Conservation (phyloP, 139 green algal species). For the Coelastrella sp. region DNA sequence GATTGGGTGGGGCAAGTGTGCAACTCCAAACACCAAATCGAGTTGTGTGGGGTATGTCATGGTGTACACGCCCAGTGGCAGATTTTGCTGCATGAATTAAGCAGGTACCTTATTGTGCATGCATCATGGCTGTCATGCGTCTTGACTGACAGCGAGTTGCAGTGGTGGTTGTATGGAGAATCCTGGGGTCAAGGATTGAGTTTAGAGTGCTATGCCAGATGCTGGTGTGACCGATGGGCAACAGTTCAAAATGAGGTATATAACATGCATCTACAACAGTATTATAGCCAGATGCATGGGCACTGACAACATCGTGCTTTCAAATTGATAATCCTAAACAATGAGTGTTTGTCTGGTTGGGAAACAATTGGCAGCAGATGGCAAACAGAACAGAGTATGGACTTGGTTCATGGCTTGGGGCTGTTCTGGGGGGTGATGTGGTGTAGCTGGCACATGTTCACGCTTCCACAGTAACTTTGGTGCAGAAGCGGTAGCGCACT, state of each 20-base stretch:
- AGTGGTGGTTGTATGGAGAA: no score
- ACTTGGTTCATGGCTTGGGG: background rate
- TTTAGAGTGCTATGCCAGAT: background rate
- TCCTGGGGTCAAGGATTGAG: background rate
- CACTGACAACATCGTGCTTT: background rate
- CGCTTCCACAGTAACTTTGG: no score
- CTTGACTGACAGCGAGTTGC: no score
- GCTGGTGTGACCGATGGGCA: slow-evolving; percentile 1
- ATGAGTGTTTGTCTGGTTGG: background rate
- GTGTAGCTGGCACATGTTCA: background rate
- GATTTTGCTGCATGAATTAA: no score
- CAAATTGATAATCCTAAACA: background rate
- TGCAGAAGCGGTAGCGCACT: no score
- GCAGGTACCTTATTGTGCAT: no score
- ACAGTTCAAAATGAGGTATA: background rate
- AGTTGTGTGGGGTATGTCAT: no score
- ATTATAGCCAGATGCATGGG: background rate
- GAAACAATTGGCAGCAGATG: background rate
- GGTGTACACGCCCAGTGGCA: no score
- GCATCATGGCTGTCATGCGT: no score
- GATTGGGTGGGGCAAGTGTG: no score
- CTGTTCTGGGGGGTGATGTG: background rate
- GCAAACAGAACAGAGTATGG: background rate
- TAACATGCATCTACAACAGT: background rate
- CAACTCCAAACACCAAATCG: no score